Evolutionary conservation across 2,329 filamentous ascomycete species (phyloP), one percentile per base, ranked within the genome.

Genomic region (Talaromyces albobiverticillius): DNA sequence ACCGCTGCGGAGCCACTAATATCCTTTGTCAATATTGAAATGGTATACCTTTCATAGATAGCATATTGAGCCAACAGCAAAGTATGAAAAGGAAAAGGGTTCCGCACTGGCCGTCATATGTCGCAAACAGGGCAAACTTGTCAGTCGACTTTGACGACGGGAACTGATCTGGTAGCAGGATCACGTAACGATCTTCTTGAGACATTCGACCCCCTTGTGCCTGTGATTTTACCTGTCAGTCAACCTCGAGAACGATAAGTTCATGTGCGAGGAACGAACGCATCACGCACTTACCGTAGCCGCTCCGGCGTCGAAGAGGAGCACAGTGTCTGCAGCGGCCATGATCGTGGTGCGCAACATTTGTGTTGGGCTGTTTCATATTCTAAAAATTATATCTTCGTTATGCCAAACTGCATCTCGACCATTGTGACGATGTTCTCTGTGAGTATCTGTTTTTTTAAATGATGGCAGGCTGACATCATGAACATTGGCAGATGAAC

Each of bases 61-160:
- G n/a, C n/a, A n/a, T n/a, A n/a, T n/a, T n/a, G n/a, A n/a, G n/a
- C n/a, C n/a, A n/a, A n/a, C n/a, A n/a, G n/a, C n/a, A n/a, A n/a
- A n/a, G 20, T 23, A 22, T 14, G 11, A n/a, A 18, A 11, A n/a
- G 16, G 22, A 16, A 25, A 31, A 48, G n/a, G 3, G 9, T 38
- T 10, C 14, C 68, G 58, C 60, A 71, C 68, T 71, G 68, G 50
- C 68, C 68, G 46, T 71, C 68, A 54, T 67, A 70, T 22, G 70
- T 58, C 16, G 66, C 68, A 54, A 71, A 67, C 29, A 65, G 64
- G 9, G 63, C 65, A 36, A 71, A 46, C 23, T 64, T 67, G 11
- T 65, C 61, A 5, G 64, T 49, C n/a, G 59, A 61, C 7, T 59
- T 49, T 9, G 58, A 57, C 13, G 64, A 62, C 20, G 65, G 64